A percentile compares a stretch with the other conserved stretches of the same genome.
These are phyloP conservation scores for Astrephomene gubernaculifera DNA, from an alignment of 139 green algal genomes.

Conservation along the genomic window DNA sequence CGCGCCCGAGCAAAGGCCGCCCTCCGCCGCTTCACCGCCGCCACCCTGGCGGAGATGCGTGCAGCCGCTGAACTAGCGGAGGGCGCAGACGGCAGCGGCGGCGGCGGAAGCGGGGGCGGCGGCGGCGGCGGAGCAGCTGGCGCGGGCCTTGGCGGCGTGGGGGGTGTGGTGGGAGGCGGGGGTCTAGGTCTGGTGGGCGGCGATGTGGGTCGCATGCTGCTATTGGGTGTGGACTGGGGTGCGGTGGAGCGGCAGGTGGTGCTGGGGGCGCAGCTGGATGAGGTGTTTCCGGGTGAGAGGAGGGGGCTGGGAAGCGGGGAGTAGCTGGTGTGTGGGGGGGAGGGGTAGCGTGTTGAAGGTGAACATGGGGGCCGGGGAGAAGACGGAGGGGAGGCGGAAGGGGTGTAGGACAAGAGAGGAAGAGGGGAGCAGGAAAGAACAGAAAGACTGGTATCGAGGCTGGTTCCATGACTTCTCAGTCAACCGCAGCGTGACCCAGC, in stretches of 20 bases:
- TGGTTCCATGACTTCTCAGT: too few relatives aligned
- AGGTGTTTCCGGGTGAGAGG: conserved; percentile 27
- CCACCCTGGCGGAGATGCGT: conserved; percentile 60
- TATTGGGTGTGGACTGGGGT: conserved; percentile 77
- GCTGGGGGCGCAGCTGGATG: conserved; percentile 50
- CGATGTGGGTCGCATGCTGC: conserved; percentile 49
- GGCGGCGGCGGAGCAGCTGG: too few relatives aligned
- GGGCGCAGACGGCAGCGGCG: conserved; percentile 33
- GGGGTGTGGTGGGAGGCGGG: too few relatives aligned
- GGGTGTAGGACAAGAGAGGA: too few relatives aligned
- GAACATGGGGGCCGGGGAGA: too few relatives aligned
- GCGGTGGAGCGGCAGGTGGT: conserved; percentile 67
- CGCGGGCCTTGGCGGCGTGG: too few relatives aligned
- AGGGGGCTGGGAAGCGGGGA: neutral
- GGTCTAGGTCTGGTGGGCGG: too few relatives aligned
- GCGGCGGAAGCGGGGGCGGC: too few relatives aligned
- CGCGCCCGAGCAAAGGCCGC: conserved; percentile 63
- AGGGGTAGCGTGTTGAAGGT: too few relatives aligned
- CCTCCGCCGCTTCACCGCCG: conserved; percentile 68
- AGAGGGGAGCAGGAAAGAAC: neutral
- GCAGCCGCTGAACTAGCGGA: conserved; percentile 36
- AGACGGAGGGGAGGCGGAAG: too few relatives aligned
- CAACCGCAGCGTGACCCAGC: too few relatives aligned
- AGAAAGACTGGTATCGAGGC: too few relatives aligned
- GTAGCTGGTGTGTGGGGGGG: neutral